Evolutionary conservation across 2,329 filamentous ascomycete species (phyloP).

Genomic region (Myriosclerotinia duriaeana): DNA sequence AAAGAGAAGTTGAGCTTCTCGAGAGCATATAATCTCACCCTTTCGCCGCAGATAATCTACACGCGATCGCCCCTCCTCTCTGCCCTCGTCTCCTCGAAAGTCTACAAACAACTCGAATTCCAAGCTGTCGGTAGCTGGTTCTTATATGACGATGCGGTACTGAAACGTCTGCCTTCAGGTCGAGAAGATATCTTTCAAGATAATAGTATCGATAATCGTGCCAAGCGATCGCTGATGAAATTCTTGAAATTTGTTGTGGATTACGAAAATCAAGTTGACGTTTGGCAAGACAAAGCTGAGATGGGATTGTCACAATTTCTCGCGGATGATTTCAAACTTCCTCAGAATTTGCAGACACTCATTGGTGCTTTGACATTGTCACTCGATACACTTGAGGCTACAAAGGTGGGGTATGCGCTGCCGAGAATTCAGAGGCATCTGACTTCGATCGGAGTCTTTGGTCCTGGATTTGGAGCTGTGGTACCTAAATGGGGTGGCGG

Average conservation of each 20-base stretch:
- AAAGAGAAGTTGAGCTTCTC: slow-evolving; percentile 55
- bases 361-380: slow-evolving; percentile 73
- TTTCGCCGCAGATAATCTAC: slow-evolving; percentile 86
- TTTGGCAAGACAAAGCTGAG: slow-evolving; percentile 59
- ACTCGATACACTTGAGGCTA: slow-evolving; percentile 53
- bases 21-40: slow-evolving; percentile 76
- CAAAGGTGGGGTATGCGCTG: slow-evolving; percentile 64
- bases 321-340: slow-evolving; percentile 62
- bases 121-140: slow-evolving; percentile 91
- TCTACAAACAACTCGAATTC: slow-evolving; percentile 89
- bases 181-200: slow-evolving; percentile 90
- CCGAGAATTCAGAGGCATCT: slow-evolving; percentile 75
- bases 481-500: slow-evolving; percentile 91
- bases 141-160: slow-evolving; percentile 54
- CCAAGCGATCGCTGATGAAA: slow-evolving; percentile 88
- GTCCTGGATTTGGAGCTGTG: slow-evolving; percentile 83
- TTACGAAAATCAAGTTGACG: slow-evolving; percentile 59
- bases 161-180: slow-evolving; percentile 79
- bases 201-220: slow-evolving; percentile 69
- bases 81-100: slow-evolving; percentile 82
- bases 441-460: slow-evolving; percentile 82
- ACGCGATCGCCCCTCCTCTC: slow-evolving; percentile 74
- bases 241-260: slow-evolving; percentile 85
- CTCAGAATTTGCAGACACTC: slow-evolving; percentile 63
- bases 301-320: slow-evolving; percentile 60